These are phyloP conservation scores for Ustilago cynodontis DNA, from an alignment of 1,284 basidiomycete genomes.

Conservation along the genomic window DNA sequence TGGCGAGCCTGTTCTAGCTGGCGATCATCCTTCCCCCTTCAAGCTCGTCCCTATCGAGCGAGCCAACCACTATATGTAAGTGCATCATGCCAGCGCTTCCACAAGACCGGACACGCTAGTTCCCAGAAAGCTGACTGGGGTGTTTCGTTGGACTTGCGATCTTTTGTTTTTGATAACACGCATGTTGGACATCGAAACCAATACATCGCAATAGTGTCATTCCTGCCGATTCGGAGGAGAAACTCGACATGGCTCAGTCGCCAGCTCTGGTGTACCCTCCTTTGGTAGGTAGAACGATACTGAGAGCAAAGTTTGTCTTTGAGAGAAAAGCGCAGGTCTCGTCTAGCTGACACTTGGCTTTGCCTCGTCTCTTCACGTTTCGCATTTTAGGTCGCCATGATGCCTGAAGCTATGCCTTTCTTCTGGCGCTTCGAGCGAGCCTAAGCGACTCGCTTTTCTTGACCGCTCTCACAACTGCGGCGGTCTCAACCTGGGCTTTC, in stretches of 20 bases:
- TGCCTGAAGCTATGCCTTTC: slow-evolving; percentile 4
- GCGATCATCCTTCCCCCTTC: not conserved
- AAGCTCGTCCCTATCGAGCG: not conserved
- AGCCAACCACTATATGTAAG: not conserved
- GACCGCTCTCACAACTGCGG: not conserved
- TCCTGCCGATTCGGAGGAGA: not conserved
- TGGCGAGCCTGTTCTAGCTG: not conserved
- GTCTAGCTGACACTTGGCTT: not conserved
- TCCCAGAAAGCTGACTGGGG: too few relatives aligned
- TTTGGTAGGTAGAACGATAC: not conserved
- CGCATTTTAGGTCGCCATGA: slow-evolving; percentile 2
- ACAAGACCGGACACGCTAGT: too few relatives aligned
- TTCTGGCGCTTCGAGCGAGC: slow-evolving; percentile 16
- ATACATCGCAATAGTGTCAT: not conserved
- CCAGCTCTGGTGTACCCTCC: slow-evolving; percentile 11
- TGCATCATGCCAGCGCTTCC: not conserved
- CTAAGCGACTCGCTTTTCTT: not conserved
- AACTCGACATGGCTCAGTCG: slow-evolving; percentile 10
- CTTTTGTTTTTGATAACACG: too few relatives aligned
- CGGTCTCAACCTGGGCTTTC: not conserved
- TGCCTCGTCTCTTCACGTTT: too few relatives aligned
- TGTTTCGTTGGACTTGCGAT: too few relatives aligned
- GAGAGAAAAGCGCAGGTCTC: too few relatives aligned
- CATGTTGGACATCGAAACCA: not conserved
- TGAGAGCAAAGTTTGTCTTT: too few relatives aligned